These are phyloP conservation scores for Aethionema arabicum DNA, from an alignment of 345 rosid genomes.

Conservation along the genomic window DNA sequence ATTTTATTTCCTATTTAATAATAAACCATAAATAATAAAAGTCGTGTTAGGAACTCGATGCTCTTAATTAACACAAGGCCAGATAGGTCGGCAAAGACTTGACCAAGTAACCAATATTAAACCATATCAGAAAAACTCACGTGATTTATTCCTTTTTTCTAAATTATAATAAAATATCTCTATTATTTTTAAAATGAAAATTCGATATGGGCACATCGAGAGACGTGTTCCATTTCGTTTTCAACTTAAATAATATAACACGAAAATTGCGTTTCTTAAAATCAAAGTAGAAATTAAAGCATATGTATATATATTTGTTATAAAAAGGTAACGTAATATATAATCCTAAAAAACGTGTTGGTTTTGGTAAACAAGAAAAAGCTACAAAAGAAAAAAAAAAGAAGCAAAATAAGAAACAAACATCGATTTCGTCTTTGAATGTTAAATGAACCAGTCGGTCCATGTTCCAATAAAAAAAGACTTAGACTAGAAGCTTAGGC, in stretches of 20 bases:
- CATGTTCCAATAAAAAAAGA: slow-evolving; percentile 2
- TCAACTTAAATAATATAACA: too few species aligned
- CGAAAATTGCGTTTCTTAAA: neutral
- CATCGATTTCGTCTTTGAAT: neutral
- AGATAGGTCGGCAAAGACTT: too few species aligned
- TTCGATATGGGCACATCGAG: too few species aligned
- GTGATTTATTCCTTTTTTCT: too few species aligned
- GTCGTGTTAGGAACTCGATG: slow-evolving; percentile 1
- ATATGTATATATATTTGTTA: neutral
- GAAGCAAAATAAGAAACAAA: slow-evolving; percentile 20
- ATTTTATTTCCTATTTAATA: neutral
- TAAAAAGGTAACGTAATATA: slow-evolving; percentile 4
- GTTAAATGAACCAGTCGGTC: slow-evolving; percentile 15
- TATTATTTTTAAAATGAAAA: too few species aligned
- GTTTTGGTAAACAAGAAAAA: too few species aligned
- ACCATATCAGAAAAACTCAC: too few species aligned
- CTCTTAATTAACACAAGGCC: neutral
- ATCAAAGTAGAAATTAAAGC: neutral
- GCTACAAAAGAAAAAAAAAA: slow-evolving; percentile 15
- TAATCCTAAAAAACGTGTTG: slow-evolving; percentile 7
- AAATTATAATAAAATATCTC: too few species aligned
- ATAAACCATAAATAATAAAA: slow-evolving; percentile 14
- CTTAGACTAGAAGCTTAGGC: slow-evolving; percentile 5
- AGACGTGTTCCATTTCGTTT: too few species aligned
- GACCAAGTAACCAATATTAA: too few species aligned